These are phyloP conservation scores for Coemansia sp. DNA, from an alignment of 192 early-diverging fungal genomes.

Conservation along the genomic window DNA sequence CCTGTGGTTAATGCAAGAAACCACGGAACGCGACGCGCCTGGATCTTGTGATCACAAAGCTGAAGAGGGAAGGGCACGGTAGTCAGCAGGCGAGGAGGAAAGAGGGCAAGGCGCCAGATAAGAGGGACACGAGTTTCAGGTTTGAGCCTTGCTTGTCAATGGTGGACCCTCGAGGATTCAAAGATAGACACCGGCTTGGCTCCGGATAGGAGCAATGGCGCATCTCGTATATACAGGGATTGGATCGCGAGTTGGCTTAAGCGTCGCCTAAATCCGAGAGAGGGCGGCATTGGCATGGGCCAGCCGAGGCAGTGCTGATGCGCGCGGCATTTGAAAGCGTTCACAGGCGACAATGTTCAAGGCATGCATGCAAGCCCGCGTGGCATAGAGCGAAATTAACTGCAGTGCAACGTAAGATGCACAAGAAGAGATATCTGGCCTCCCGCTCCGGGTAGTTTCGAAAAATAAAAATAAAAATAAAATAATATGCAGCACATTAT, in stretches of 20 bases:
- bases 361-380: constrained; percentile 9
- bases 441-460: not conserved
- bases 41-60: not conserved
- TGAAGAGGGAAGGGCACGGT: not conserved
- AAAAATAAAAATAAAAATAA: not conserved
- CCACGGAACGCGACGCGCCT: constrained; percentile 6
- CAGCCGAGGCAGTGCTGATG: not conserved
- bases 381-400: constrained; percentile 21
- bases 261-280: not conserved
- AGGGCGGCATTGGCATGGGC: not conserved
- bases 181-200: not conserved
- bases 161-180: not conserved
- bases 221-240: not conserved
- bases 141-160: not conserved
- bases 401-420: constrained; percentile 9
- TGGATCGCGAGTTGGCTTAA: too few relatives aligned
- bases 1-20: constrained; percentile 7
- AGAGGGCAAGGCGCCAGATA: not conserved
- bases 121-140: not conserved
- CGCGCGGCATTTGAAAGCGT: not conserved
- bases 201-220: not conserved
- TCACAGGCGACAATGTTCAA: not conserved
- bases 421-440: not conserved
- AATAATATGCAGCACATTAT: constrained; percentile 1
- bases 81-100: not conserved